Evolutionary conservation across 768 basidiomycete genomes (phyloP), one percentile per base, ranked within the genome.

Genomic region (Leucocoprinus sp.): DNA sequence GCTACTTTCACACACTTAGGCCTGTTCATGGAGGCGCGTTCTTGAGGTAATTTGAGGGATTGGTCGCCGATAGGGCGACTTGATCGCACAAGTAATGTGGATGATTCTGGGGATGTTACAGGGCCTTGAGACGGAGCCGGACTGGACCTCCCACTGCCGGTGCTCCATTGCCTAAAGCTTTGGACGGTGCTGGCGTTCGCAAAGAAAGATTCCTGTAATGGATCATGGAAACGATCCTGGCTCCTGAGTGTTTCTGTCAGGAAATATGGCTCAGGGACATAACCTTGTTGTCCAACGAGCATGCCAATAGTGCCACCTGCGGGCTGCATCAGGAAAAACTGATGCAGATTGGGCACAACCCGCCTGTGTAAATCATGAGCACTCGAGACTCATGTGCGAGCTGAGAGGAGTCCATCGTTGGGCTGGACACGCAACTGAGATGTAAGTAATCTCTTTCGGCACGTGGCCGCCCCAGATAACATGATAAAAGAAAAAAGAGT

Each of bases 201-300:
- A 56, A 89, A 92, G 18, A 95, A 65, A 0, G 91, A 93, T 49
- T 89, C 82, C 59, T 87, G 84, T 18, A 81, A 64, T 3, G 93
- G 93, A 53, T 97, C 93, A 62, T 97, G 89, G 56, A 97, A 97
- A 9, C 93, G 80, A 29, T 76, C 77, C 63, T 93, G 89, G 53
- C 82, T 82, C 54, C 75, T 69, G 22, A 95, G 74, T 0, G 83
- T 89, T 61, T 90, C 84, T 4, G 88, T 90, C 51, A 93, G 67
- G 59, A 91, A 93, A 54, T 82, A 83, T 0, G 89, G 89, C 57
- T 93, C 91, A 9, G 90, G 86, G 17, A 85, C 81, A 57, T 87
- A 88, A 51, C 85, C 84, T 49, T 78, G 75, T 26, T 80, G 68
- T 26, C 82, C 80, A 27, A 85, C 73, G 36, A 90, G 79, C 86